Base-by-base conservation (phyloP, 2,329 filamentous ascomycete genomes). In the Fusarium sp. region DNA sequence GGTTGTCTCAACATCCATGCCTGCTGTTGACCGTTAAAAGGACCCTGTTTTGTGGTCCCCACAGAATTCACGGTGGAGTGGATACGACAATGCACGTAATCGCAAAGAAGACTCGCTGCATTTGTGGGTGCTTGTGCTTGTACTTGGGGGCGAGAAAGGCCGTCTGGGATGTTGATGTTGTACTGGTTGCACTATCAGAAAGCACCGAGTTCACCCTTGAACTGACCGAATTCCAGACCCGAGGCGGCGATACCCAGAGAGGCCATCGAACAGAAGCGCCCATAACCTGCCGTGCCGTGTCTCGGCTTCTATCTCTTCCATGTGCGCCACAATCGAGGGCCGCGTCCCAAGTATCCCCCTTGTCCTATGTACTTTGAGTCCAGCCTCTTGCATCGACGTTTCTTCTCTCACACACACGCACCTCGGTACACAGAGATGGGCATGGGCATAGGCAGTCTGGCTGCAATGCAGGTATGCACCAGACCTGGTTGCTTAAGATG, bases 401-500 rank as follows among this genome's bases (percentile, higher is more conserved):
- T 70, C 43, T 67, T 57, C 33, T 57, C 33, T 33, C 35, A 59
- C 30, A 45, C 50, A 32, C 57, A 63, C 61, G 37, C 30, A 56
- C 30, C 54, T 65, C 56, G 25, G 45, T 56, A 66, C 25, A 62
- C 69, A 54, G 60, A 58, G 38, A 69, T 38, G 62, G 45, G 40
- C 40, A 47, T 43, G 45, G 45, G 40, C 47, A 47, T 43, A 38
- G 56, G 27, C 54, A 61, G 58, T 52, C 63, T 54, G 62, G 65
- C 60, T 64, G 69, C 59, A 64, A 66, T 68, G 63, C 57, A 71
- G 62, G 59, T 66, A 73, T 73, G 69, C 73, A 74, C 61, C 61
- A 69, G 70, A 70, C 72, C 65, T 66, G 77, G 77, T 68, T 75
- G 75, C 76, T 66, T 73, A 37, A 62, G 61, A 77, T 73, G 77